Conservation (phyloP, 2,329 filamentous ascomycete genomes). For the Daldinia eschscholtzii region DNA sequence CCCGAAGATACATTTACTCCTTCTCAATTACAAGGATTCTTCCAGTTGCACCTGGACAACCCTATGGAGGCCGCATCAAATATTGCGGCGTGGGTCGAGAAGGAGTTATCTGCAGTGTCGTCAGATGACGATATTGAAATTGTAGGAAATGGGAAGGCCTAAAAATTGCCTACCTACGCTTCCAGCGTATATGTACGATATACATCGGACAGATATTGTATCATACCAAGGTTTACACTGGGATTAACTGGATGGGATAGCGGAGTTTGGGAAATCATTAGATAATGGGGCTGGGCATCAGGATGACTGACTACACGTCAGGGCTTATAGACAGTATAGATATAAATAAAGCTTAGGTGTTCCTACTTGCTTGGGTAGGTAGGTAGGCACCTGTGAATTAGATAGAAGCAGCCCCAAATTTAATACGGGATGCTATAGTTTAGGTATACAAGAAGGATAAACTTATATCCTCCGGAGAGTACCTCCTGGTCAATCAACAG, state of each 20-base stretch:
- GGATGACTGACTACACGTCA: background rate
- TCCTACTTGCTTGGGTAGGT: background rate
- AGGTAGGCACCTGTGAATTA: background rate
- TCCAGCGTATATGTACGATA: constrained; percentile 19
- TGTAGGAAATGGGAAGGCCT: constrained; percentile 43
- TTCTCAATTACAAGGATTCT: constrained; percentile 55
- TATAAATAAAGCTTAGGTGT: background rate
- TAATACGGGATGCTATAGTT: background rate
- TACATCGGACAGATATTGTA: constrained; percentile 13
- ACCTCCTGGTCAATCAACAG: too few relatives aligned
- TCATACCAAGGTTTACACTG: constrained; percentile 10
- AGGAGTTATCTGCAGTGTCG: constrained; percentile 44
- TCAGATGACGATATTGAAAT: constrained; percentile 51
- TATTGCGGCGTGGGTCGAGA: constrained; percentile 50
- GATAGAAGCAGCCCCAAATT: background rate
- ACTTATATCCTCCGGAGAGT: too few relatives aligned
- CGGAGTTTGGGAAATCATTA: constrained; percentile 17
- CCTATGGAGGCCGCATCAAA: constrained; percentile 49
- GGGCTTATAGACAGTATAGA: background rate
- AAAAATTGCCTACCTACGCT: constrained; percentile 2
- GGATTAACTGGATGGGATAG: constrained; percentile 4
- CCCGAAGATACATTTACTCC: constrained; percentile 54
- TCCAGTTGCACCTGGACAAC: constrained; percentile 53
- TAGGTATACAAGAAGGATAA: too few relatives aligned
- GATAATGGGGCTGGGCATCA: constrained; percentile 4